Percentiles rank a stretch among this genome's conserved stretches.
Conservation (phyloP, 2,329 filamentous ascomycete genomes). For the Rutstroemia sp. region DNA sequence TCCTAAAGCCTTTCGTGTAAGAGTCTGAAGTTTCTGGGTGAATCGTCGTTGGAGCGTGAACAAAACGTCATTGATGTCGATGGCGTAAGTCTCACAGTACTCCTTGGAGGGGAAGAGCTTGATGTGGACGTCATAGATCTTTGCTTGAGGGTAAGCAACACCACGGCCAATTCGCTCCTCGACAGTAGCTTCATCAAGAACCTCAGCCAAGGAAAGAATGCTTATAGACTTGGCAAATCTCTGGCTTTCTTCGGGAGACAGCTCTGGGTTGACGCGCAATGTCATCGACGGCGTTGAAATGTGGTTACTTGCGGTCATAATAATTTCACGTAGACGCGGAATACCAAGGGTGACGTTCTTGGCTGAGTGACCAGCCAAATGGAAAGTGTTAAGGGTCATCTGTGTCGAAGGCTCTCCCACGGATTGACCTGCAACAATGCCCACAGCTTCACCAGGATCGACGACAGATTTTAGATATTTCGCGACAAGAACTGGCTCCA, state of each 20-base stretch:
- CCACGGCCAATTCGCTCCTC: slow-evolving; percentile 73
- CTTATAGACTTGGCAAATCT: slow-evolving; percentile 90
- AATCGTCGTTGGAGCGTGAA: slow-evolving; percentile 75
- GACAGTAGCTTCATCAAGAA: slow-evolving; percentile 75
- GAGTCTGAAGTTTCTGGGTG: slow-evolving; percentile 60
- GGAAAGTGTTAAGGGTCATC: slow-evolving; percentile 99
- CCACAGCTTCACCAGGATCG: slow-evolving; percentile 92
- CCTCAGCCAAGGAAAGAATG: slow-evolving; percentile 72
- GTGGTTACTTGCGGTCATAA: slow-evolving; percentile 89
- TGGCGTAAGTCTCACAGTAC: slow-evolving; percentile 80
- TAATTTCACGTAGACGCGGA: slow-evolving; percentile 89
- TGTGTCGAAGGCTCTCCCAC: slow-evolving; percentile 96
- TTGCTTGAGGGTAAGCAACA: slow-evolving; percentile 60
- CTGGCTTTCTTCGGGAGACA: slow-evolving; percentile 61
- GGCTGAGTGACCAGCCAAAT: slow-evolving; percentile 94
- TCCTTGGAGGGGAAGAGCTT: slow-evolving; percentile 79
- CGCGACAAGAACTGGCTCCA: slow-evolving; percentile 73
- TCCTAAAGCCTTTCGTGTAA: slow-evolving; percentile 69
- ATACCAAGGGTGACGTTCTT: slow-evolving; percentile 99
- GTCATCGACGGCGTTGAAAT: slow-evolving; percentile 93
- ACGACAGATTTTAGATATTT: slow-evolving; percentile 91
- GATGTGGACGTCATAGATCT: slow-evolving; percentile 76
- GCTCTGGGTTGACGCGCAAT: slow-evolving; percentile 65
- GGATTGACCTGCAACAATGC: slow-evolving; percentile 93
- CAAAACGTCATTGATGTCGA: slow-evolving; percentile 69